Base-by-base conservation (phyloP, 2,329 filamentous ascomycete species). In the Amauroascus niger region DNA sequence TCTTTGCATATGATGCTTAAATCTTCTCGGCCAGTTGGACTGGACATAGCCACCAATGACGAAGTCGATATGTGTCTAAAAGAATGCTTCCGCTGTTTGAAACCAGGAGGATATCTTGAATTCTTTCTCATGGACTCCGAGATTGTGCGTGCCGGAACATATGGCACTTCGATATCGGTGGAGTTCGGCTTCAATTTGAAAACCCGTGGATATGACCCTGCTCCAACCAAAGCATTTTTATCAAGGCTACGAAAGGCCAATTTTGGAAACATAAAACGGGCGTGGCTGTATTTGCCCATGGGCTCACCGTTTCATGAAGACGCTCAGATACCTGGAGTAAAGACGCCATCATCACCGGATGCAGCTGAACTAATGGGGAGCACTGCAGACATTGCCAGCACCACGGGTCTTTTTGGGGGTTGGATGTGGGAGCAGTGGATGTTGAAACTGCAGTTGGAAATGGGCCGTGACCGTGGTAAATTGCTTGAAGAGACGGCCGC, bases 391-490 rank as follows among this genome's bases (percentile, higher is more conserved):
- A 80, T 84, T 13, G 87, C 87, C 1, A 82, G 80, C 61, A 76
- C 95, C 59, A 86, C 87, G 11, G 90, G 90, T 18, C 73, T 97
- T 39, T 81, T 91, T 0, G 93, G 88, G 3, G 84, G 86, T 24
- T 93, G 89, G 83, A 83, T 84, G 67, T 98, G 90, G 91, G 93
- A 98, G 78, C 86, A 88, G 67, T 98, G 93, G 93, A 79, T 97
- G 68, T 73, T 96, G 60, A 87, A 88, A 64, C 79, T 91, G 63
- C 87, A 93, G 72, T 80, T 84, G 72, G 90, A 96, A 74, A 93
- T 88, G 65, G 86, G 87, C 24, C 83, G 88, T 65, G 74, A 76
- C 32, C 74, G 76, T 54, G 68, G 71, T 45, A 73, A 69, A 55
- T 67, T 79, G 51, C 63, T 82, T 49, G 76, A 80, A 55, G 74